Base-by-base conservation (phyloP, 768 basidiomycete genomes). In the Tricholoma hemisulphureum region DNA sequence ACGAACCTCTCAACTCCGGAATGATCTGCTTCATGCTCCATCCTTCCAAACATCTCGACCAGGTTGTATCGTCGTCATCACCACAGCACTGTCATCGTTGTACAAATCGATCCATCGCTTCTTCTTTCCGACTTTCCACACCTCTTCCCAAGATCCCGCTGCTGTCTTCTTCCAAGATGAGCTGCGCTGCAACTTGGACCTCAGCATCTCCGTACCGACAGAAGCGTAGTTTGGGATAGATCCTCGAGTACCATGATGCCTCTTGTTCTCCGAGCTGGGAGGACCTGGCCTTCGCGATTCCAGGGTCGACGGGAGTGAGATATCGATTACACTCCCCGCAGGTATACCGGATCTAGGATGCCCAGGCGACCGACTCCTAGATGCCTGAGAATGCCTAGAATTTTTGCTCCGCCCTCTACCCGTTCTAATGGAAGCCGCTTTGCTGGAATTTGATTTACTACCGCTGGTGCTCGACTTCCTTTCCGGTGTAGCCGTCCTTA, bases 311-410 rank as follows among this genome's bases (percentile, higher is more conserved):
- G 53, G 45, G 16, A 54, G 10, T 20, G 63, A 51, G 8, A 66
- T 64, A 26, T 66, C 65, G 14, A 66, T 57, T 6, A 66, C 56
- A 43, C 62, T 66, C 10, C 51, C 51, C 7, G 35, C 43, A 24
- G 51, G 54, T 24, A 51, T 51, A 14, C 56, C 24, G 43, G 13
- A 53, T 45, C 55, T 35, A 4, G 59, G 55, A 26, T 51, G 34
- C 26, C 55, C 34, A 35, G 59, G 56, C 49, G 60, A 61, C 5
- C 49, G 53, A n/a, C 56, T 55, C 29, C 56, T 58, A 13, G 58
- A 59, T 9, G 41, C 20, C 23, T 32, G 51, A 18, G 58, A 55
- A 32, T 51, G n/a, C 32, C 26, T n/a, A 28, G 31, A 56, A 32
- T 55, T 48, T 56, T 55, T 43, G 45, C 53, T 18, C 43, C 41